A percentile compares a stretch with the other conserved stretches of the same genome.
Conservation (phyloP, 257 asterid species). For the Solanum rostratum region DNA sequence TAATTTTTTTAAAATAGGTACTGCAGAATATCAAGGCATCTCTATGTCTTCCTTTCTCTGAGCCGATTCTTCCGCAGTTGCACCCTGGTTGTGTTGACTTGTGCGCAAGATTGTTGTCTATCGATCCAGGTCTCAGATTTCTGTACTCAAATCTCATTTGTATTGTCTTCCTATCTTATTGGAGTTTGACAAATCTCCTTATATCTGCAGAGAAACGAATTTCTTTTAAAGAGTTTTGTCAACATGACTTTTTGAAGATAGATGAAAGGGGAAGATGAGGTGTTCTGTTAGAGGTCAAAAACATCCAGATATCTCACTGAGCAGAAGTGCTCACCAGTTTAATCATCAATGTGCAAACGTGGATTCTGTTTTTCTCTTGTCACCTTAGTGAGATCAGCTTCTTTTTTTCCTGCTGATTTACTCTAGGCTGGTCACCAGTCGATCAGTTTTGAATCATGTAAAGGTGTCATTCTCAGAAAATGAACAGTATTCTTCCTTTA, state of each 20-base stretch:
- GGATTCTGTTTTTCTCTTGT: background rate
- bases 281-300: background rate
- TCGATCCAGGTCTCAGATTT: conserved; percentile 26
- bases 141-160: background rate
- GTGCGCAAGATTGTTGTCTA: conserved; percentile 35
- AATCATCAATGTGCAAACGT: background rate
- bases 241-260: conserved; percentile 19
- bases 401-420: background rate
- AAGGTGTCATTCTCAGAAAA: background rate
- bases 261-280: background rate
- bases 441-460: background rate
- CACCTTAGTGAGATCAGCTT: background rate
- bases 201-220: conserved; percentile 32
- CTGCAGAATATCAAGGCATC: conserved; percentile 34
- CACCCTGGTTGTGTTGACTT: conserved; percentile 31
- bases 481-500: background rate
- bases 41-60: conserved; percentile 25
- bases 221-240: conserved; percentile 36
- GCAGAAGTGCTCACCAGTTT: background rate
- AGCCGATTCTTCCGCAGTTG: conserved; percentile 17
- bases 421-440: background rate
- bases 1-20: conserved; percentile 15
- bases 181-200: background rate
- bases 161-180: background rate
- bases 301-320: background rate